These are phyloP conservation scores for Penicillium sp. DNA, from an alignment of 2,329 filamentous ascomycete species.

Conservation along the genomic window DNA sequence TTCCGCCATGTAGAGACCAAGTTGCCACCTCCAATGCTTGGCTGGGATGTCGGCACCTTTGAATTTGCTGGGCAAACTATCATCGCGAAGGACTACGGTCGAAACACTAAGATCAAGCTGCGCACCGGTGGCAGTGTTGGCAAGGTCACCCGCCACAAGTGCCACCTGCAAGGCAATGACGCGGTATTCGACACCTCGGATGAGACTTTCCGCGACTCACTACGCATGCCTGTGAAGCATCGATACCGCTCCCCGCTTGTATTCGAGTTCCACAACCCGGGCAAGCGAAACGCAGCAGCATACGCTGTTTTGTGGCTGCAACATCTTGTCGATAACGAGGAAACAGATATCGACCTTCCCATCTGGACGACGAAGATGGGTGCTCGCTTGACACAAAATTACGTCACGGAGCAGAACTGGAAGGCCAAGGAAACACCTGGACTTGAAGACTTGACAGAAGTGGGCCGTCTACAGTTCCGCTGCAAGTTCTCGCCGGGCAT, in stretches of 20 bases:
- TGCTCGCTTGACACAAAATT: conserved; percentile 81
- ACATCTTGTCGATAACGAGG: conserved; percentile 77
- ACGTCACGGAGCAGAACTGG: conserved; percentile 78
- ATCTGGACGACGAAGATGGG: conserved; percentile 81
- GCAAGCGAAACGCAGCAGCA: conserved; percentile 67
- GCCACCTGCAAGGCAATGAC: conserved; percentile 58
- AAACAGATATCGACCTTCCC: conserved; percentile 76
- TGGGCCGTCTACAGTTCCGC: conserved; percentile 77
- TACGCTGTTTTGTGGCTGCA: conserved; percentile 85
- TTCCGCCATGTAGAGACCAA: conserved; percentile 87
- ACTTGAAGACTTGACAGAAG: conserved; percentile 70
- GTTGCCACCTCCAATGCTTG: conserved; percentile 78
- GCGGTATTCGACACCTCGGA: conserved; percentile 59
- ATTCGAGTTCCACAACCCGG: conserved; percentile 73
- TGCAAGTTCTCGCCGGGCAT: conserved; percentile 86
- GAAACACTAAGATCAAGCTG: conserved; percentile 66
- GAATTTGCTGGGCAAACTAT: conserved; percentile 75
- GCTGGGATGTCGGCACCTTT: conserved; percentile 95
- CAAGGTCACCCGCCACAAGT: conserved; percentile 63
- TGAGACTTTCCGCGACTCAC: conserved; percentile 49
- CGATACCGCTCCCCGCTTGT: conserved; percentile 87
- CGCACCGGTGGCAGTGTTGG: conserved; percentile 82
- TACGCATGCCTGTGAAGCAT: conserved; percentile 83
- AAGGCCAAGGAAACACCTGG: conserved; percentile 62
- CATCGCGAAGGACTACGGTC: conserved; percentile 60